Evolutionary conservation across 2,329 filamentous ascomycete species (phyloP).

Genomic region (Exophiala oligosperma): DNA sequence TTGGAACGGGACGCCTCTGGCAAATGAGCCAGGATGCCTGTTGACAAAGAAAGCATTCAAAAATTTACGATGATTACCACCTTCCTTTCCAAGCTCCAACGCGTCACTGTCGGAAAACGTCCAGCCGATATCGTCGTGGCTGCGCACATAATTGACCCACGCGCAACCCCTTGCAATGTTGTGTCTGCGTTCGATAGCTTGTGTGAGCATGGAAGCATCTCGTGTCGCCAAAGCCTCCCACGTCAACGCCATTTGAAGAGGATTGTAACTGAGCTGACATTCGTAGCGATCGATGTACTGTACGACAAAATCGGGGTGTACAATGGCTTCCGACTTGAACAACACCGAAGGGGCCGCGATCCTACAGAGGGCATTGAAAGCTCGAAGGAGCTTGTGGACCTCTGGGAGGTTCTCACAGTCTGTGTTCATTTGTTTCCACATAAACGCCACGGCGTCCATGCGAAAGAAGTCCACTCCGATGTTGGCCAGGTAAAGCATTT

Average conservation of each 20-base stretch:
- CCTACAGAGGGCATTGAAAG: constrained; percentile 28
- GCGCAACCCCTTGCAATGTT: constrained; percentile 28
- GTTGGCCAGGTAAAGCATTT: constrained; percentile 29
- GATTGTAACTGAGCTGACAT: constrained; percentile 28
- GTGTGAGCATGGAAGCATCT: constrained; percentile 26
- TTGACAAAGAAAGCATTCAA: constrained; percentile 30
- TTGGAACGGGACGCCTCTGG: constrained; percentile 28
- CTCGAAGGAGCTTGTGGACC: constrained; percentile 28
- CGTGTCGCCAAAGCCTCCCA: constrained; percentile 28
- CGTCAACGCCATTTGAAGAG: constrained; percentile 28
- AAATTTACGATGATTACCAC: constrained; percentile 25
- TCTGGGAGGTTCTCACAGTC: constrained; percentile 29
- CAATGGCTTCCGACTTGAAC: constrained; percentile 30
- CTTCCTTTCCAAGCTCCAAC: constrained; percentile 24
- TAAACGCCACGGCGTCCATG: constrained; percentile 29
- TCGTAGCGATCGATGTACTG: constrained; percentile 29
- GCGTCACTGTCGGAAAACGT: constrained; percentile 29
- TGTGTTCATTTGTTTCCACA: constrained; percentile 31
- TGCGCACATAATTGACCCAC: constrained; percentile 29
- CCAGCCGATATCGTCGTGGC: constrained; percentile 29
- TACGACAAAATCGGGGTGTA: constrained; percentile 28
- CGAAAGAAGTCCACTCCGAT: constrained; percentile 29
- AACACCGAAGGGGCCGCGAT: constrained; percentile 27
- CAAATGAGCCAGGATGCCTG: constrained; percentile 26
- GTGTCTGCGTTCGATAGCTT: constrained; percentile 28